Base-by-base conservation (phyloP, 805 yeast genomes). In the Saccharomyces kudriavzevii region DNA sequence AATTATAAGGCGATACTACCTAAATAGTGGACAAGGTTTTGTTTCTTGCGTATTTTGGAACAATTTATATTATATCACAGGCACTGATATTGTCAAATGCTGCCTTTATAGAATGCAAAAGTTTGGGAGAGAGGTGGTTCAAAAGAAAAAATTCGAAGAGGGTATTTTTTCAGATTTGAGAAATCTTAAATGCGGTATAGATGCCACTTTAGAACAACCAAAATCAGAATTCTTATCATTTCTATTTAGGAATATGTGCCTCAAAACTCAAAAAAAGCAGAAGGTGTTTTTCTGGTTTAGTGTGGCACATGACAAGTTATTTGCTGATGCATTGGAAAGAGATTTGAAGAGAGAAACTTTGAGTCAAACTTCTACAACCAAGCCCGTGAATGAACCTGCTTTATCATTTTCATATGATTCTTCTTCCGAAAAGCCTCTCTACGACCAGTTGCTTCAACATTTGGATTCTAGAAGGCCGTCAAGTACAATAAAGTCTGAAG, bases 251-350 rank as follows among this genome's bases (percentile, higher is more conserved):
- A 88, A 92, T 67, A 83, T 84, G 58, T 92, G 98, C 66, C 75
- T 92, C 26, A 78, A 96, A 61, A 92, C 99, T 0, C 97, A 92
- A 64, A 92, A 92, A 77, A 92, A 94, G 65, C 99, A 92, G 68
- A 92, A 94, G 66, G 97, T 92, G 46, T 92, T 92, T 67, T 89
- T 86, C 69, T 94, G 98, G 98, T 90, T 87, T 68, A 86, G 91
- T 65, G 97, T 94, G 9, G 94, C 94, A 25, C 98, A 92, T 70
- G 96, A 91, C 65, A 83, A 86, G 65, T 74, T 92, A 47, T 91
- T 94, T 78, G 83, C 89, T 2, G 98, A 94, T 70, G 97, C 97
- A 0, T 72, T 94, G 47, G 97, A 91, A 67, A 77, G 98, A 61
- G 98, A 94, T 67, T 71, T 91, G 65, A 90, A 89, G 70, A 83